Percentiles rank a stretch among this genome's conserved stretches.
These are phyloP conservation scores for Mycena pura DNA, from an alignment of 768 basidiomycete genomes.

Conservation along the genomic window DNA sequence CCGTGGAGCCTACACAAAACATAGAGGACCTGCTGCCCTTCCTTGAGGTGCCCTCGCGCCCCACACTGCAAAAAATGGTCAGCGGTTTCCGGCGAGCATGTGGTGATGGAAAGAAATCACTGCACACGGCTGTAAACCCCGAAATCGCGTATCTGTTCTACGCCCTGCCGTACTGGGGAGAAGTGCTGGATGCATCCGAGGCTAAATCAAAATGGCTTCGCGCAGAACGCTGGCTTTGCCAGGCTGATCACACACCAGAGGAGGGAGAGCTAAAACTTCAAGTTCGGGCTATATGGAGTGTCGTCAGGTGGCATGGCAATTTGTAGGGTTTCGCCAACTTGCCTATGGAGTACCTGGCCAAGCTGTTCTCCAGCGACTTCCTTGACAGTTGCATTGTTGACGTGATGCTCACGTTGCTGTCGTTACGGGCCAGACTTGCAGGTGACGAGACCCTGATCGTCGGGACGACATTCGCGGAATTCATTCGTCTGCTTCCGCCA, in stretches of 20 bases:
- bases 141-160: neutral
- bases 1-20: neutral
- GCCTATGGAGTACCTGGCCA: neutral
- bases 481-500: neutral
- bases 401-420: neutral
- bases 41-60: neutral
- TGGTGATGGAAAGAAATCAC: constrained; percentile 1
- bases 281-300: neutral
- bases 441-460: neutral
- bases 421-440: neutral
- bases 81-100: neutral
- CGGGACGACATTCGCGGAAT: neutral
- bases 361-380: neutral
- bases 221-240: neutral
- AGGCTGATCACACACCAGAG: neutral
- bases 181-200: neutral
- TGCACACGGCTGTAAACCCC: neutral
- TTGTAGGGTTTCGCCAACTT: neutral
- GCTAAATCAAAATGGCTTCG: neutral
- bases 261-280: neutral
- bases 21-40: neutral
- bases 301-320: neutral
- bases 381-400: neutral
- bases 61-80: neutral
- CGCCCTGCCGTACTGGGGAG: neutral